Base-by-base conservation (phyloP, 441 rosid species). In the Adansonia madagascariensis region DNA sequence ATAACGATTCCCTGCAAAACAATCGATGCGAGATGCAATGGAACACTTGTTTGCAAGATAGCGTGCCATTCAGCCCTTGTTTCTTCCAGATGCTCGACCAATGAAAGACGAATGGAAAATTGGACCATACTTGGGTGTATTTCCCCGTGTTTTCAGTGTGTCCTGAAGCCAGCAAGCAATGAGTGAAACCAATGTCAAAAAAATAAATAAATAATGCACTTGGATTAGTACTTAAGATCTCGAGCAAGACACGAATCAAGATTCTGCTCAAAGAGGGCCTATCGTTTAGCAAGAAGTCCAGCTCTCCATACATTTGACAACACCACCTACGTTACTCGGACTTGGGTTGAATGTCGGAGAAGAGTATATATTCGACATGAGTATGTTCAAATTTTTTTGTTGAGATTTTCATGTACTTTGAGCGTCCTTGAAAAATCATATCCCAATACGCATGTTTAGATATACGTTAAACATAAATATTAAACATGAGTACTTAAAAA, bases 81-180 rank as follows among this genome's bases (percentile, higher is more conserved):
- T 95, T 75, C 86, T 87, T 8, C 98, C 90, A 82, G 98, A 88
- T 43, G 99, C 97, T 64, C 98, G 90, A 15, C 98, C 99, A 81
- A 95, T 95, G 78, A 92, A 95, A 15, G 98, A 92, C n/a, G 98
- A 95, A 81, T 95, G 99, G 87, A 94, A 95, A 73, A 95, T 95
- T 78, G 92, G 86, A 47, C 98, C 98, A 82, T 96, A 94, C 80
- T 94, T 92, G 43, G 98, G 98, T 27, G 99, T 96, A 78, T 96
- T 96, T 77, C 98, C 98, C 46, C 85, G 85, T 7, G 99, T 92
- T 87, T 96, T 94, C 85, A 96, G 82, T 8, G n/a, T n/a, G 98
- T 95, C 91, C 98, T 95, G 83, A 61, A 47, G 52, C 1, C 35
- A 31, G 35, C 35, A 31, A 31, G 4, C 35, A 31, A 31, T 4